These are phyloP conservation scores for Globisporangium radiosum DNA, from an alignment of 352 stramenopile genomes.

Conservation along the genomic window DNA sequence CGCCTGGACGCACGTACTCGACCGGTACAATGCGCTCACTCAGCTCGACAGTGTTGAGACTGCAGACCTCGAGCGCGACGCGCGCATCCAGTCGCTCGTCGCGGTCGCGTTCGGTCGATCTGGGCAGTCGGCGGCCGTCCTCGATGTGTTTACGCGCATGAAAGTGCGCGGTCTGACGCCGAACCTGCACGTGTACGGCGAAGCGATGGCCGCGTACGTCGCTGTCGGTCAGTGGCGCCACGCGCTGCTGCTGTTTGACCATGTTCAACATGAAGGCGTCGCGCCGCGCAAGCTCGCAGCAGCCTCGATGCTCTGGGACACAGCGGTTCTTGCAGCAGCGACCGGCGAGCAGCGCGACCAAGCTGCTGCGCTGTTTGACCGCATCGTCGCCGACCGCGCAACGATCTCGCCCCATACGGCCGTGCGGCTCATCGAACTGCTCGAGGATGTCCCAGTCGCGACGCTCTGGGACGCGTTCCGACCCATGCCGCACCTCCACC, in stretches of 20 bases:
- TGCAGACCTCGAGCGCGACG: slow-evolving; percentile 27
- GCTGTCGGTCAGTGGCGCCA: slow-evolving; percentile 55
- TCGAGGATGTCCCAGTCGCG: slow-evolving; percentile 32
- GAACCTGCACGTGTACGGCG: slow-evolving; percentile 65
- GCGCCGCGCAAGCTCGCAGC: slow-evolving; percentile 21
- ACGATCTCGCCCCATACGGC: slow-evolving; percentile 40
- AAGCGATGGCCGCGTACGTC: slow-evolving; percentile 67
- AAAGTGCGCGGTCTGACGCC: slow-evolving; percentile 60
- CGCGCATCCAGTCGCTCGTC: slow-evolving; percentile 56
- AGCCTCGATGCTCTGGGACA: slow-evolving; percentile 60
- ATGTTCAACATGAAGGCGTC: slow-evolving; percentile 51
- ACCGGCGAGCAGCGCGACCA: slow-evolving; percentile 39
- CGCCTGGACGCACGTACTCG: slow-evolving; percentile 13
- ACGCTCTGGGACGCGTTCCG: slow-evolving; percentile 55
- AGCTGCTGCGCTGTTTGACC: slow-evolving; percentile 34
- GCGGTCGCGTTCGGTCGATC: slow-evolving; percentile 48
- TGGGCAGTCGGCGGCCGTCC: slow-evolving; percentile 36
- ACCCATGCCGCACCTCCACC: slow-evolving; percentile 37
- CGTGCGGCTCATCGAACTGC: slow-evolving; percentile 35
- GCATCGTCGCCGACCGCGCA: slow-evolving; percentile 30
- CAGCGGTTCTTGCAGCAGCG: slow-evolving; percentile 43
- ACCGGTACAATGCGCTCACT: slow-evolving; percentile 14
- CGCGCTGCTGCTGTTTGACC: slow-evolving; percentile 68
- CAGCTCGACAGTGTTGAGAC: neutral
- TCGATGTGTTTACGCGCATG: slow-evolving; percentile 64